Evolutionary conservation across 2,329 filamentous ascomycete genomes (phyloP).

Genomic region (Coniosporium uncinatum): DNA sequence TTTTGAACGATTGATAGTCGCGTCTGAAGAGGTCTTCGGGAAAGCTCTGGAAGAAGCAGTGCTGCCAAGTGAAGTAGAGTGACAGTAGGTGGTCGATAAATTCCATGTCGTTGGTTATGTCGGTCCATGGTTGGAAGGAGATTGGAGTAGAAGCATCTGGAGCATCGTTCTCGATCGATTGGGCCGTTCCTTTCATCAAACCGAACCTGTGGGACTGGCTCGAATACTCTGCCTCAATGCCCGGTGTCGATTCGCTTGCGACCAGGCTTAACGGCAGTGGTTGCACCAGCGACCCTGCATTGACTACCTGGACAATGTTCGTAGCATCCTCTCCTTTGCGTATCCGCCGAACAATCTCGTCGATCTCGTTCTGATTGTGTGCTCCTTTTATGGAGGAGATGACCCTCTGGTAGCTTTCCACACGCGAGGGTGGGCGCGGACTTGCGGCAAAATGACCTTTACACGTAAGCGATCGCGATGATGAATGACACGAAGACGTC

Average conservation of each 20-base stretch:
- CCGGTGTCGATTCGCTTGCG: conserved; percentile 2
- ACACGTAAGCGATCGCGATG: too few species aligned
- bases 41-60: conserved; percentile 68
- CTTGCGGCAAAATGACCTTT: neutral
- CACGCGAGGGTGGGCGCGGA: neutral
- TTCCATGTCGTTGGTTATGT: conserved; percentile 48
- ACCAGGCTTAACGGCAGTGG: too few species aligned
- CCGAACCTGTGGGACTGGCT: conserved; percentile 8
- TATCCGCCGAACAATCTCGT: conserved; percentile 10
- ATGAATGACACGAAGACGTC: too few species aligned
- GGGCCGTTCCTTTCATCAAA: conserved; percentile 7
- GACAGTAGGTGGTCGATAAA: conserved; percentile 59
- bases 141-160: conserved; percentile 1
- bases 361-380: conserved; percentile 4
- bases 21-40: conserved; percentile 66
- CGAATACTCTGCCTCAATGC: conserved; percentile 10
- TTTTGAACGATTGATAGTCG: conserved; percentile 55
- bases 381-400: neutral
- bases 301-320: neutral
- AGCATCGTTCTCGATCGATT: neutral
- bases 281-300: neutral
- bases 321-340: neutral
- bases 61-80: conserved; percentile 59
- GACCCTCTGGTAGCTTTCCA: neutral
- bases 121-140: conserved; percentile 47